Base-by-base conservation (phyloP, 2,329 filamentous ascomycete species). In the Beauveria bassiana region DNA sequence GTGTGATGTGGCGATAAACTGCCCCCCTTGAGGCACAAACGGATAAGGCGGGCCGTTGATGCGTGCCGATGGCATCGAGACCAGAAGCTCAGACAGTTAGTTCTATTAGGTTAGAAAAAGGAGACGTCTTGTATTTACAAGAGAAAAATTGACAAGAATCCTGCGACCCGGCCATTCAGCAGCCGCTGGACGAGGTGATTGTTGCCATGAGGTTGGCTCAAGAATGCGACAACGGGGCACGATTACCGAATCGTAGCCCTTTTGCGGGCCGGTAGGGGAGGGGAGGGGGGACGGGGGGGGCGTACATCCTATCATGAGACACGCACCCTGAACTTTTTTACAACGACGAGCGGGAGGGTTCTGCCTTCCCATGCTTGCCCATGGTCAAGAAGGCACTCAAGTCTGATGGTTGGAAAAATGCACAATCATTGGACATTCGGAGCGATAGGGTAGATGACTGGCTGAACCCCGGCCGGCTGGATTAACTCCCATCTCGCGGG, bases 241-340 rank as follows among this genome's bases (percentile, higher is more conserved):
- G 59, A 61, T 61, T 61, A 61, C 59, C 59, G 59, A 61, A 61
- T 61, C 59, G 59, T 50, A 47, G 31, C 45, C 59, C 59, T 61
- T 61, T 55, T 50, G 51, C 59, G 50, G 59, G 50, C 50, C 43
- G 51, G 59, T 34, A 38, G 57, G 46, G 57, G 24, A 24, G 8
- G 38, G 38, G 12, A 8, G 20, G 47, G n/a, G 14, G 7, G 53
- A 12, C 22, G 16, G 40, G 38, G 43, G 54, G 57, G 57, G 45
- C 34, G 57, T 31, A 49, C 45, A 28, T 45, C n/a, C 46, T 6
- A 59, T 38, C 40, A 59, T 53, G 49, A 52, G 49, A 52, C 57
- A 60, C 47, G 45, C 28, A 26, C 55, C 24, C 55, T 42, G 31
- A 20, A 40, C 50, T n/a, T 18, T 50, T 9, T 50, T 12, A 34